Evolutionary conservation across 2,329 filamentous ascomycete genomes (phyloP).

Genomic region (Pseudogymnoascus sp.): DNA sequence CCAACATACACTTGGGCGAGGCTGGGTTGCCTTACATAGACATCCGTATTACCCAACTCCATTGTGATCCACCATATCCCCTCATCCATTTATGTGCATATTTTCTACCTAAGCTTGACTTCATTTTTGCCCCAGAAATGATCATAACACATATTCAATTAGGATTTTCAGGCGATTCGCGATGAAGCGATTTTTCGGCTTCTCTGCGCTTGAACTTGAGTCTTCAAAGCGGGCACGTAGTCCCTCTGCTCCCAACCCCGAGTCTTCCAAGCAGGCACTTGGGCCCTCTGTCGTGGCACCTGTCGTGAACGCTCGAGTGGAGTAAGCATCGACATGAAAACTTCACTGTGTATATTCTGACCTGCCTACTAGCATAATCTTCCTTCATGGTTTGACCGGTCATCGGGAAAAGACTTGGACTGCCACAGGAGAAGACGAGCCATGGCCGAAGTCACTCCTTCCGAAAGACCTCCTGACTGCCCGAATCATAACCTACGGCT

Average conservation of each 20-base stretch:
- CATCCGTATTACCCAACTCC: not conserved
- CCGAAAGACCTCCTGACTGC: conserved; percentile 25
- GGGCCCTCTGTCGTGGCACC: not conserved
- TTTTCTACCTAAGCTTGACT: too few relatives aligned
- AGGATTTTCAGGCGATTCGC: not conserved
- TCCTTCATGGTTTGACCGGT: conserved; percentile 36
- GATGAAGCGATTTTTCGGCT: not conserved
- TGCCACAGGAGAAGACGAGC: conserved; percentile 20
- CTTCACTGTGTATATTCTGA: not conserved
- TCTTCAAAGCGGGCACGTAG: not conserved
- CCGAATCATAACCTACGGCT: conserved; percentile 35
- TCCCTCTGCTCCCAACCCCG: not conserved
- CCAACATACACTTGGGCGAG: not conserved
- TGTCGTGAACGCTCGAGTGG: not conserved
- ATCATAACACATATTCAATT: not conserved
- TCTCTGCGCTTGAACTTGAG: not conserved
- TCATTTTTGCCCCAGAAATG: not conserved
- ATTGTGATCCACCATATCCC: not conserved
- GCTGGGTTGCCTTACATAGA: not conserved
- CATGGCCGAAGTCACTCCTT: conserved; percentile 32
- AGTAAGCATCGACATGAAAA: not conserved
- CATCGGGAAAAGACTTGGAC: conserved; percentile 35
- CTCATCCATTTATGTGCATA: not conserved
- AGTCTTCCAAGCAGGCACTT: not conserved
- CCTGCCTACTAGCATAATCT: conserved; percentile 27